Conservation (phyloP, 106 monocot genomes). For the Dendrobium nobile region DNA sequence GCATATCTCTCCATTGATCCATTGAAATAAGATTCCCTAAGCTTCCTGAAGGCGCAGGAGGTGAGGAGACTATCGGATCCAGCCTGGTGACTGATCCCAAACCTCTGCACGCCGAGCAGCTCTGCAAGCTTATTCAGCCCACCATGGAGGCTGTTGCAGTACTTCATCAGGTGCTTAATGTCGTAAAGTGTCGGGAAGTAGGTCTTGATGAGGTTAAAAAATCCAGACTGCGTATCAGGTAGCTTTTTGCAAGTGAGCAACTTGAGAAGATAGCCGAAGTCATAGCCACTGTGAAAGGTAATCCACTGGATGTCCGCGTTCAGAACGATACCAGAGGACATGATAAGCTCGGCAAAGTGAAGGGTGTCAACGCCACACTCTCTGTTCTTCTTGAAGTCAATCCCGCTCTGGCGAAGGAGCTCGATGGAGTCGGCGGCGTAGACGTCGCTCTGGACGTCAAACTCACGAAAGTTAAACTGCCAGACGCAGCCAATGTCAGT, state of each 20-base stretch:
- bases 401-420: constrained; percentile 36
- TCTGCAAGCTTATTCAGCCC: constrained; percentile 33
- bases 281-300: constrained; percentile 52
- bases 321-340: constrained; percentile 46
- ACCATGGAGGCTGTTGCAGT: constrained; percentile 32
- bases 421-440: constrained; percentile 42
- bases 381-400: constrained; percentile 35
- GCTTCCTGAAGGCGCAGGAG: constrained; percentile 25
- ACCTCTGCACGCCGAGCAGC: constrained; percentile 29
- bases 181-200: constrained; percentile 34
- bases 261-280: constrained; percentile 48
- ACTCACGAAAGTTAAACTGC: constrained; percentile 52
- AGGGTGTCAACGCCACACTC: constrained; percentile 25
- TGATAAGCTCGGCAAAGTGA: constrained; percentile 40
- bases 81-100: constrained; percentile 34
- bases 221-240: constrained; percentile 32
- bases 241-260: constrained; percentile 29
- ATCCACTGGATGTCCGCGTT: constrained; percentile 46
- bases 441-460: constrained; percentile 20
- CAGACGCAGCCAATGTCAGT: constrained; percentile 15
- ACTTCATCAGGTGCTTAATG: constrained; percentile 39
- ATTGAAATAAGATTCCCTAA: constrained; percentile 27
- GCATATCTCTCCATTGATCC: constrained; percentile 24
- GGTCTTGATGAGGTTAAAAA: constrained; percentile 29
- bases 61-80: constrained; percentile 32